phyloP scores from a whole-genome alignment of 768 basidiomycete species.

The Pleurotus tuoliensis region DNA sequence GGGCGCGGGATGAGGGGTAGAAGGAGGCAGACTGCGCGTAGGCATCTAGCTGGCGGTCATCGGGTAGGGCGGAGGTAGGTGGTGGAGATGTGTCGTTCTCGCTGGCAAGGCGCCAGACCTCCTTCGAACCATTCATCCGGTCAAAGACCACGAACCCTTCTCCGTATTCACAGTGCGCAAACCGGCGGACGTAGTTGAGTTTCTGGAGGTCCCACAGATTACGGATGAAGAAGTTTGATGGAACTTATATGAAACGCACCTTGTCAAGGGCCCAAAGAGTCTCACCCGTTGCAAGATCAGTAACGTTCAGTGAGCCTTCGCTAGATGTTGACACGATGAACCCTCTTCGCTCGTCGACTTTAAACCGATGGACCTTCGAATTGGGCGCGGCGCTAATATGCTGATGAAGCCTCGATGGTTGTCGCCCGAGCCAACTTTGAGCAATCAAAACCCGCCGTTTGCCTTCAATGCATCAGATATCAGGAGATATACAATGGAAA shows the following conservation, averaged over 20 bases:
- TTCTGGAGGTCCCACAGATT: neutral
- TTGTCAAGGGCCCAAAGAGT: conserved; percentile 59
- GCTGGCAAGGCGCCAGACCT: conserved; percentile 63
- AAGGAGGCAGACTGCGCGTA: conserved; percentile 7
- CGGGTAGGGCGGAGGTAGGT: conserved; percentile 26
- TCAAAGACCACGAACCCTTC: conserved; percentile 72
- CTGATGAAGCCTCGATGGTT: conserved; percentile 33
- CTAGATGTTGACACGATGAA: conserved; percentile 56
- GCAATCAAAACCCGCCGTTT: conserved; percentile 38
- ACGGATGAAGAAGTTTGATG: neutral
- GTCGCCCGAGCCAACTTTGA: conserved; percentile 53
- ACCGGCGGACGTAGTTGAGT: conserved; percentile 46
- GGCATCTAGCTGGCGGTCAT: conserved; percentile 18
- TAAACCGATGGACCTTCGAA: conserved; percentile 64
- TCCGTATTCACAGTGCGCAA: conserved; percentile 73
- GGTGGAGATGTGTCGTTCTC: conserved; percentile 20
- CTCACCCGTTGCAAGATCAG: conserved; percentile 43
- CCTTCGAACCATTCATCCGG: conserved; percentile 49
- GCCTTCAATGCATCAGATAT: conserved; percentile 28
- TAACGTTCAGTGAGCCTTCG: conserved; percentile 55
- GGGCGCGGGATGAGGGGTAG: conserved; percentile 30
- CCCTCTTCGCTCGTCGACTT: conserved; percentile 62
- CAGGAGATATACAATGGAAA: conserved; percentile 2
- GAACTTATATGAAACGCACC: conserved; percentile 29
- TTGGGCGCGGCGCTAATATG: conserved; percentile 21